Evolutionary conservation across 2,329 filamentous ascomycete species (phyloP), one percentile per base, ranked within the genome.

Genomic region (Sporothrix phasma): DNA sequence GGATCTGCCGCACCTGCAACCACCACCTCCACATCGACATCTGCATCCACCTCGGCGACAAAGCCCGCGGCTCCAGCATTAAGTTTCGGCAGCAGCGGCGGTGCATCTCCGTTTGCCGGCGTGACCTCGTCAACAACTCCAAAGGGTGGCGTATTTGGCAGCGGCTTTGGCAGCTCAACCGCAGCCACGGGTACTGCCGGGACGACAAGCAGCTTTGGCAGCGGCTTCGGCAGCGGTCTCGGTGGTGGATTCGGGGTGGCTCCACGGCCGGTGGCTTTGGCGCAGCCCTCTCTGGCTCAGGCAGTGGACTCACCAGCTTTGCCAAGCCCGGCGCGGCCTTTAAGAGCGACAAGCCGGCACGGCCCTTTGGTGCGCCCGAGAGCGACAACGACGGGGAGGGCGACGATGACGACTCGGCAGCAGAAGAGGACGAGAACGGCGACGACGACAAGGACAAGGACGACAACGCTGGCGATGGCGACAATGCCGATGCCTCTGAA

Each of bases 301-400:
- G n/a, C n/a, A n/a, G 51, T 24, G 51, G 80, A 66, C 74, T 92
- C 10, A 81, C 82, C 2, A 88, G 82, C 69, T 96, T 96, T 74
- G 90, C 86, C 47, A 85, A 86, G 53, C 81, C 85, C 24, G 83
- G 81, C 60, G 76, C 76, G 41, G 76, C 75, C 13, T 75, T 81
- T 45, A 81, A 79, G 70, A 83, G 78, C 65, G 80, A 80, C 66
- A 89, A 89, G 73, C 80, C 84, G 15, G 80, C 82, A 3, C 90
- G 84, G 74, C 83, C 90, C 0, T 94, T 96, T 72, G 91, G 91
- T 37, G 88, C 90, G 13, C 84, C 89, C 1, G 86, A 86, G 45
- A 88, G 84, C 65, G 85, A 87, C 61, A 80, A 78, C 58, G 80
- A 78, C 2, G 84, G 85, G 46, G 81, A 81, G 2, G 74, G 74